phyloP scores from a whole-genome alignment of 176 grass and related monocot species.

The sorghum (Sorghum bicolor) region Sorghum_bicolor_NCBIv3 NC_012873.2:6809501-6810000 shows the following conservation, averaged over 20 bases:
- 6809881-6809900: constrained; percentile 96
- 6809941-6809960: constrained; percentile 97
- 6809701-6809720: constrained; percentile 95
- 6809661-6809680: constrained; percentile 60
- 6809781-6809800: neutral
- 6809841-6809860: constrained; percentile 91
- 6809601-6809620: constrained; percentile 19
- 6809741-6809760: constrained; percentile 96
- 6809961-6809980: constrained; percentile 98
- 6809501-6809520: constrained; percentile 97
- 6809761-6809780: constrained; percentile 37
- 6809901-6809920: constrained; percentile 93
- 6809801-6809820: neutral
- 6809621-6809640: neutral
- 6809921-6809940: constrained; percentile 97
- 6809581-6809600: constrained; percentile 91
- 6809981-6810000: constrained; percentile 99
- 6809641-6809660: neutral
- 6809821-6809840: neutral
- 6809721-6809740: constrained; percentile 94
- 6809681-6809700: constrained; percentile 99
- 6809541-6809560: constrained; percentile 98
- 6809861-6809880: constrained; percentile 95
- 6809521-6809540: constrained; percentile 97
- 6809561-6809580: constrained; percentile 99